Percentiles rank a stretch among this genome's conserved stretches.
phyloP scores from a whole-genome alignment of 305 asterid genomes.

The Rubia peregrina region DNA sequence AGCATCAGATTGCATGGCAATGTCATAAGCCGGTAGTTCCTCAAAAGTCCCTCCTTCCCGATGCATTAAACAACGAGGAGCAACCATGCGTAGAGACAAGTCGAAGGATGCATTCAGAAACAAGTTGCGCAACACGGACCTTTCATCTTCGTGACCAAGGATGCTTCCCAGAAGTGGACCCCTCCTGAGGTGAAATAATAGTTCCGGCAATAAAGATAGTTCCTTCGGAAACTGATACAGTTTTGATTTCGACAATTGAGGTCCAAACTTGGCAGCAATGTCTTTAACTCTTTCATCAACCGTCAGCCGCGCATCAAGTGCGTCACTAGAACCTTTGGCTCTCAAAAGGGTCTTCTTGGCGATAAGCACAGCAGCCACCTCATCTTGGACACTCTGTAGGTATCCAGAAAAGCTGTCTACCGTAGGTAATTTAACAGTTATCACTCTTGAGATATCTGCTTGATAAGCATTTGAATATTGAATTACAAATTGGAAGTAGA shows the following conservation, averaged over 20 bases:
- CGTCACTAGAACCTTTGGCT: conserved; percentile 56
- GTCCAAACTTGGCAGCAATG: conserved; percentile 67
- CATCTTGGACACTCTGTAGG: conserved; percentile 85
- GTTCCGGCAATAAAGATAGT: conserved; percentile 67
- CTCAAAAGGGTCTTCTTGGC: conserved; percentile 74
- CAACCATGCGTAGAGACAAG: conserved; percentile 88
- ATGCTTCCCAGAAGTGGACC: conserved; percentile 91
- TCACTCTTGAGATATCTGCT: conserved; percentile 86
- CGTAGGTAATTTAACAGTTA: conserved; percentile 70
- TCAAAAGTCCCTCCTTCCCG: conserved; percentile 94
- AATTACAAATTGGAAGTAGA: conserved; percentile 70
- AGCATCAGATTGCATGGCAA: conserved; percentile 96
- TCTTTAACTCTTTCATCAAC: conserved; percentile 89
- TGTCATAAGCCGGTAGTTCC: conserved; percentile 93
- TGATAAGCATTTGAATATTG: conserved; percentile 72
- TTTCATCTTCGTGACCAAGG: conserved; percentile 86
- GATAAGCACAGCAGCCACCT: conserved; percentile 84
- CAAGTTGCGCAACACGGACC: conserved; percentile 72
- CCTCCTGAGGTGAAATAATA: conserved; percentile 77
- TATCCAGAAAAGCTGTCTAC: conserved; percentile 76
- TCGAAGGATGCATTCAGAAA: conserved; percentile 88
- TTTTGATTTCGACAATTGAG: conserved; percentile 72
- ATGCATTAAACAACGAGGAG: conserved; percentile 96
- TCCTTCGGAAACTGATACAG: conserved; percentile 79
- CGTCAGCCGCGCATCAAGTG: conserved; percentile 60